These are phyloP conservation scores for Ophiostoma triangulosporum DNA, from an alignment of 2,329 filamentous ascomycete genomes.

Conservation along the genomic window DNA sequence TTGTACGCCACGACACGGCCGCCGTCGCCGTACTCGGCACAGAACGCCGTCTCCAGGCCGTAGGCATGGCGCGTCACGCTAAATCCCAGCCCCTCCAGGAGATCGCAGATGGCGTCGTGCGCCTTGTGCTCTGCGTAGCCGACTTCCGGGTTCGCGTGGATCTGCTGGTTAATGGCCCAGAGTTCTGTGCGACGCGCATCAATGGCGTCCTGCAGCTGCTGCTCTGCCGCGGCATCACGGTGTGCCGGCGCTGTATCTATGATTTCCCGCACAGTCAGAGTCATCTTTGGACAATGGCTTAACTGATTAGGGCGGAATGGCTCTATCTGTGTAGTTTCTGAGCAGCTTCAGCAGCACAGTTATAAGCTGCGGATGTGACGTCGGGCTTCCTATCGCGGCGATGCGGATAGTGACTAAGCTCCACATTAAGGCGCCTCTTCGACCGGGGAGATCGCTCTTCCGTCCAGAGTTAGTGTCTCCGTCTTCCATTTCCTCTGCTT, in stretches of 20 bases:
- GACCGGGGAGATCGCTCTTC: too few relatives aligned
- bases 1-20: slow-evolving; percentile 13
- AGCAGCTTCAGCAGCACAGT: too few relatives aligned
- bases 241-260: background rate
- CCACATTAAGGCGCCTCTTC: too few relatives aligned
- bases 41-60: slow-evolving; percentile 37
- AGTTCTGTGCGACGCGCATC: background rate
- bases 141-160: slow-evolving; percentile 32
- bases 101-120: slow-evolving; percentile 31
- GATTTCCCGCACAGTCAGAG: background rate
- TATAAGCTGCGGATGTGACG: too few relatives aligned
- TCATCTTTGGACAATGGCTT: too few relatives aligned
- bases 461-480: too few relatives aligned
- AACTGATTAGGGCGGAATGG: too few relatives aligned
- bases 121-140: slow-evolving; percentile 35
- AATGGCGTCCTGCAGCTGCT: slow-evolving; percentile 1
- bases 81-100: slow-evolving; percentile 30
- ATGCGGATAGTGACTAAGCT: too few relatives aligned
- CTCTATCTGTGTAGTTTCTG: too few relatives aligned
- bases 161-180: slow-evolving; percentile 5
- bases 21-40: slow-evolving; percentile 18
- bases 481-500: too few relatives aligned
- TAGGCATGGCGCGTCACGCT: slow-evolving; percentile 33
- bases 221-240: background rate
- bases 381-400: too few relatives aligned